A percentile compares a stretch with the other conserved stretches of the same genome.
Conservation (phyloP, 2,329 filamentous ascomycete species). For the Lasiodiplodia citricola region DNA sequence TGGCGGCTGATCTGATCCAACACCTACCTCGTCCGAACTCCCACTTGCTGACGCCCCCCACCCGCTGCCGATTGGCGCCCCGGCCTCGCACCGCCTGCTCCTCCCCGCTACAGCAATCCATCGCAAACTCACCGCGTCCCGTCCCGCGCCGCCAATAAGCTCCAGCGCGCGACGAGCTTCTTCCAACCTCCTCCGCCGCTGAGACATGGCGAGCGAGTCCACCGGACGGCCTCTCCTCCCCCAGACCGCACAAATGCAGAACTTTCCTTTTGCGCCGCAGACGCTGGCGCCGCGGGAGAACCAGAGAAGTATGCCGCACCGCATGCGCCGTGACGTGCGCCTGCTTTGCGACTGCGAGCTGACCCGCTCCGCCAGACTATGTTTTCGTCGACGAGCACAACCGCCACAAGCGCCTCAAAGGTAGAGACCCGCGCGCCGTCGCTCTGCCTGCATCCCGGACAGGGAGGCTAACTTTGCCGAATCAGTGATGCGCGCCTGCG, state of each 20-base stretch:
- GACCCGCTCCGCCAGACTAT: conserved; percentile 70
- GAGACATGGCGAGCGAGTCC: conserved; percentile 67
- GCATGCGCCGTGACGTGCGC: neutral
- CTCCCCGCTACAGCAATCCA: conserved; percentile 24
- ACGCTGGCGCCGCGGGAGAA: conserved; percentile 71
- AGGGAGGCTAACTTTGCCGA: conserved; percentile 25
- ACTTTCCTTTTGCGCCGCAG: conserved; percentile 75
- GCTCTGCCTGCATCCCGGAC: conserved; percentile 27
- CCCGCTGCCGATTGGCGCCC: conserved; percentile 23
- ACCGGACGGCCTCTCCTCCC: conserved; percentile 67
- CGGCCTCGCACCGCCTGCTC: conserved; percentile 11
- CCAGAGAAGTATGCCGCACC: conserved; percentile 73
- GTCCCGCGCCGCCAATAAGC: conserved; percentile 23
- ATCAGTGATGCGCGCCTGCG: conserved; percentile 93
- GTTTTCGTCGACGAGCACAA: conserved; percentile 99
- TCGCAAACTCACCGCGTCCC: conserved; percentile 25
- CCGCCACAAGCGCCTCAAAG: conserved; percentile 94
- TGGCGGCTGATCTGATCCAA: conserved; percentile 19
- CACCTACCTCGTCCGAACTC: neutral
- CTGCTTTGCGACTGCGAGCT: conserved; percentile 16
- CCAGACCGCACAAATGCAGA: conserved; percentile 72
- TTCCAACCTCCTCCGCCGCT: conserved; percentile 22
- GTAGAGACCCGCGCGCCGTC: conserved; percentile 53
- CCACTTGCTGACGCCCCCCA: conserved; percentile 16
- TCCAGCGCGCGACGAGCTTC: conserved; percentile 25